phyloP scores from a whole-genome alignment of 1,284 basidiomycete genomes.

The Trametes hirsuta region DNA sequence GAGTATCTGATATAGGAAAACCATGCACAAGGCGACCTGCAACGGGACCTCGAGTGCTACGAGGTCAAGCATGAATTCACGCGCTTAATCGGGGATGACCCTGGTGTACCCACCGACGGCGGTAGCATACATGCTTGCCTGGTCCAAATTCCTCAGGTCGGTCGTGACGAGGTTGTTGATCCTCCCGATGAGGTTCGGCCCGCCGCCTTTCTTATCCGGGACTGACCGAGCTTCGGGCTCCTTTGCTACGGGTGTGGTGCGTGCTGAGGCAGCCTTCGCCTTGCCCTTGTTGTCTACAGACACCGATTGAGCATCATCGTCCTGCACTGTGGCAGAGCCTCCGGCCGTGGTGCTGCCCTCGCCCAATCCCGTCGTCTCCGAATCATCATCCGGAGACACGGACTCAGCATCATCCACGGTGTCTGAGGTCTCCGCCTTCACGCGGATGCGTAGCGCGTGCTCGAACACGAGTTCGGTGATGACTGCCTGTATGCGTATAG shows the following conservation, averaged over 20 bases:
- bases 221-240: background rate
- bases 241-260: background rate
- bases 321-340: too few relatives aligned
- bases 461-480: constrained; percentile 62
- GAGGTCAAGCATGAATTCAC: background rate
- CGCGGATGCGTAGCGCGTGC: constrained; percentile 58
- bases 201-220: constrained; percentile 20
- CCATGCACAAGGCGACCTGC: constrained; percentile 40
- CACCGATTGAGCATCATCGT: too few relatives aligned
- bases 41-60: constrained; percentile 21
- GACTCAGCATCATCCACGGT: background rate
- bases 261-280: constrained; percentile 17
- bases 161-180: constrained; percentile 41
- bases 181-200: constrained; percentile 48
- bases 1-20: constrained; percentile 49
- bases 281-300: constrained; percentile 20
- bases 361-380: constrained; percentile 4
- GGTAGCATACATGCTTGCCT: background rate
- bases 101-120: constrained; percentile 2
- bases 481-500: constrained; percentile 51
- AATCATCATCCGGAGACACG: constrained; percentile 32
- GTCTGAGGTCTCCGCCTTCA: constrained; percentile 40
- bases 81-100: background rate
- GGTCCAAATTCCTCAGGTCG: constrained; percentile 15
- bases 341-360: too few relatives aligned